A percentile compares a stretch with the other conserved stretches of the same genome.
Conservation (phyloP, 345 rosid genomes). For the Ricinus communis region DNA sequence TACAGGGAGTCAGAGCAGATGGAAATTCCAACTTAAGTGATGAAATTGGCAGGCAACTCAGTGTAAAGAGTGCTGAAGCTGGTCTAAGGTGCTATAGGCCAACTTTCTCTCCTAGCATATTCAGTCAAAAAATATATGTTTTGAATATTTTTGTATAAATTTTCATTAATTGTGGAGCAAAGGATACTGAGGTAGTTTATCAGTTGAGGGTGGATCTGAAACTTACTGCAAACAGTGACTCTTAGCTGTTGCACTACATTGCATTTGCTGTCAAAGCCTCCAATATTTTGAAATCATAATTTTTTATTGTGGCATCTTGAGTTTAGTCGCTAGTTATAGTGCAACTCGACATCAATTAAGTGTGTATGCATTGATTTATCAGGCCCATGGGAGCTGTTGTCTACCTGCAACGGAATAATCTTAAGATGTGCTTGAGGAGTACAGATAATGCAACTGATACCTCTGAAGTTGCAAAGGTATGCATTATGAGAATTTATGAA, state of each 20-base stretch:
- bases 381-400: constrained; percentile 90
- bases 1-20: constrained; percentile 77
- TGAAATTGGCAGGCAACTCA: constrained; percentile 77
- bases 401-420: constrained; percentile 67
- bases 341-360: constrained; percentile 1
- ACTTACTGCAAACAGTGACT: too few relatives aligned
- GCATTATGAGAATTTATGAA: constrained; percentile 6
- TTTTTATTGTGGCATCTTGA: too few relatives aligned
- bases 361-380: constrained; percentile 18
- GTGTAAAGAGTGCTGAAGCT: constrained; percentile 67
- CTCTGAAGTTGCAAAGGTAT: constrained; percentile 75
- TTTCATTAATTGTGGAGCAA: not conserved
- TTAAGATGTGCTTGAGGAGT: constrained; percentile 86
- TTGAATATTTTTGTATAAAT: not conserved
- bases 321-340: not conserved
- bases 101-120: not conserved
- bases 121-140: not conserved
- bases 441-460: constrained; percentile 60
- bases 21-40: constrained; percentile 59
- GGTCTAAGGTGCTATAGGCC: constrained; percentile 61
- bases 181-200: not conserved
- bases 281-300: too few relatives aligned
- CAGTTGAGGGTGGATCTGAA: constrained; percentile 1
- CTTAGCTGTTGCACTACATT: too few relatives aligned
- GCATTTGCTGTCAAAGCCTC: too few relatives aligned